A percentile compares a stretch with the other conserved stretches of the same genome.
These are phyloP conservation scores for Euphorbia pulcherrima DNA, from an alignment of 345 rosid species.

Conservation along the genomic window DNA sequence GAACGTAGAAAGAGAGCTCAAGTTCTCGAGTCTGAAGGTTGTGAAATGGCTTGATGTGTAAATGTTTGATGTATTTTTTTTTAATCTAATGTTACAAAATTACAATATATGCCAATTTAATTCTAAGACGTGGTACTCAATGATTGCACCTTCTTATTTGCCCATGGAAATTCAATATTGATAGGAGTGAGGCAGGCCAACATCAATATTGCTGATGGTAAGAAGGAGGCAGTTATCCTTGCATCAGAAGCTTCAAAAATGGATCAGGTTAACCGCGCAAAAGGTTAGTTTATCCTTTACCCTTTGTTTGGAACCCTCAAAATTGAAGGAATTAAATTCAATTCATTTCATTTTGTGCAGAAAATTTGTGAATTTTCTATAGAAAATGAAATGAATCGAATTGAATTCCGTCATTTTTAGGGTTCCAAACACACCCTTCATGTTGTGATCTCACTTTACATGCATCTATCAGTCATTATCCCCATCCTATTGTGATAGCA, in stretches of 20 bases:
- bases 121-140: background rate
- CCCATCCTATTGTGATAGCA: background rate
- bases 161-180: conserved; percentile 12
- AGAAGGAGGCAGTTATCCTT: conserved; percentile 62
- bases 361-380: no score
- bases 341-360: no score
- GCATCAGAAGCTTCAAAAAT: conserved; percentile 66
- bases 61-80: background rate
- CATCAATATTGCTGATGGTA: conserved; percentile 86
- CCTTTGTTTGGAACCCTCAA: no score
- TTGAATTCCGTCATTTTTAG: no score
- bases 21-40: conserved; percentile 85
- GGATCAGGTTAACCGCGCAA: conserved; percentile 68
- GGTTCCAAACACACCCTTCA: no score
- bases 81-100: background rate
- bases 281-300: conserved; percentile 41
- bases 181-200: conserved; percentile 63
- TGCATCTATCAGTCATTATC: background rate
- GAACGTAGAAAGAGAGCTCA: conserved; percentile 92
- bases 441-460: background rate
- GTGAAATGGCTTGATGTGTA: background rate
- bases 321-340: no score
- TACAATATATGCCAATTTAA: background rate
- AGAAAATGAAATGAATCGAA: no score
- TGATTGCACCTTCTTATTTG: conserved; percentile 1